Evolutionary conservation across 2,329 filamentous ascomycete genomes (phyloP).

Genomic region (Apiospora sp.): DNA sequence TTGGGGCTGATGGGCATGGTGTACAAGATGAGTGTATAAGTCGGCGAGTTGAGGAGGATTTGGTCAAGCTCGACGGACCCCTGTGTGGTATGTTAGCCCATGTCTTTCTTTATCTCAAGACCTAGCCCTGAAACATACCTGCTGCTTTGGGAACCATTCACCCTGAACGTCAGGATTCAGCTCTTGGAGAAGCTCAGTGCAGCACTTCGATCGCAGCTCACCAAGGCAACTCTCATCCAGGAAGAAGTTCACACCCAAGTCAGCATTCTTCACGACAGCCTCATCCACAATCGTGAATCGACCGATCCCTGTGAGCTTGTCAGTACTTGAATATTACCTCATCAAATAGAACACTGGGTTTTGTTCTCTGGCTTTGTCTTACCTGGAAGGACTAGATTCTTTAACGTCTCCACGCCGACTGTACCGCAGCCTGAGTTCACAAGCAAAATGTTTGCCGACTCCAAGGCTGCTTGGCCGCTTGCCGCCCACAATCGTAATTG

Average conservation of each 20-base stretch:
- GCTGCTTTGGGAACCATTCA: constrained; percentile 65
- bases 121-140: constrained; percentile 41
- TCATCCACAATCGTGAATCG: constrained; percentile 91
- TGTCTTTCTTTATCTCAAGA: neutral
- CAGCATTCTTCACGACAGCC: constrained; percentile 76
- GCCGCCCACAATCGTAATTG: constrained; percentile 96
- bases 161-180: constrained; percentile 93
- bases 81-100: constrained; percentile 33
- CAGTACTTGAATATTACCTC: constrained; percentile 29
- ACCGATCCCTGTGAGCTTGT: constrained; percentile 72
- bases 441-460: constrained; percentile 89
- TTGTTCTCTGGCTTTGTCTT: constrained; percentile 30
- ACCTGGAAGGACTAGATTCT: constrained; percentile 95
- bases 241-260: constrained; percentile 97
- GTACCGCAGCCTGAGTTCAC: constrained; percentile 88
- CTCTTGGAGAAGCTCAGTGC: constrained; percentile 79
- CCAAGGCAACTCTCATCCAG: constrained; percentile 81
- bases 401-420: constrained; percentile 88
- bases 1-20: constrained; percentile 57
- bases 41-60: constrained; percentile 49
- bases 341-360: neutral
- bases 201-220: constrained; percentile 79
- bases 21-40: constrained; percentile 64
- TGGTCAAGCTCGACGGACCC: constrained; percentile 46
- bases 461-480: constrained; percentile 86